Percentiles rank a stretch among this genome's conserved stretches.
These are phyloP conservation scores for Colletotrichum caudatum DNA, from an alignment of 2,329 filamentous ascomycete genomes.

Conservation along the genomic window DNA sequence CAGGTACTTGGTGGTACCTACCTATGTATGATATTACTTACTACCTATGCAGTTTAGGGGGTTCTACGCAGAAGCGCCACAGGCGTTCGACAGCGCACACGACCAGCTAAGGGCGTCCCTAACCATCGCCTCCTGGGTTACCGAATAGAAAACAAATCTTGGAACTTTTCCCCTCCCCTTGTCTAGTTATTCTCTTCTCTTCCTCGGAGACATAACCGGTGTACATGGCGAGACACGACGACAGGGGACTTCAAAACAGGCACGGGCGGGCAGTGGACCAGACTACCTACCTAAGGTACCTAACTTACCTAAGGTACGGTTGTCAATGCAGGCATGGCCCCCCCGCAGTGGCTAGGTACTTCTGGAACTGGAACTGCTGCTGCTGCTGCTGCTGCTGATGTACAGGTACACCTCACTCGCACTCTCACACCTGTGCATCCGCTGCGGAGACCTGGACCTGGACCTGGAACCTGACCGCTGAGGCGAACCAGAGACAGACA, in stretches of 20 bases:
- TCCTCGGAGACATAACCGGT: background rate
- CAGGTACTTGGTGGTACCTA: background rate
- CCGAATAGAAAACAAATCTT: background rate
- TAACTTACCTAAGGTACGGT: too few relatives aligned
- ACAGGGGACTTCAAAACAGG: slow-evolving; percentile 14
- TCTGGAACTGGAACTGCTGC: slow-evolving; percentile 1
- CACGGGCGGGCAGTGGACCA: slow-evolving; percentile 1
- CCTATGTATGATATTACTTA: too few relatives aligned
- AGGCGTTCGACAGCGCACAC: slow-evolving; percentile 8
- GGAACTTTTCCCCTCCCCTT: too few relatives aligned
- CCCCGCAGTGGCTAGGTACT: background rate
- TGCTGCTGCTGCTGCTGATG: background rate
- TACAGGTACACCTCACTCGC: background rate
- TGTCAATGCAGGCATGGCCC: background rate
- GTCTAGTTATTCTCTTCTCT: background rate
- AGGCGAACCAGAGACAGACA: slow-evolving; percentile 6
- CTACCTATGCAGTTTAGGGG: background rate
- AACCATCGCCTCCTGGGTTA: background rate
- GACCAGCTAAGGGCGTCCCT: background rate
- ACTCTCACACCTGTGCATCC: background rate
- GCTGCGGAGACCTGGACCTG: background rate
- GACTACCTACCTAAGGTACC: too few relatives aligned
- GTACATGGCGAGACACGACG: background rate
- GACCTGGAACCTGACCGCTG: slow-evolving; percentile 2
- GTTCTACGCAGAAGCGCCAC: slow-evolving; percentile 21